Evolutionary conservation across 2,329 filamentous ascomycete genomes (phyloP).

Genomic region (Aspergillus neotritici): DNA sequence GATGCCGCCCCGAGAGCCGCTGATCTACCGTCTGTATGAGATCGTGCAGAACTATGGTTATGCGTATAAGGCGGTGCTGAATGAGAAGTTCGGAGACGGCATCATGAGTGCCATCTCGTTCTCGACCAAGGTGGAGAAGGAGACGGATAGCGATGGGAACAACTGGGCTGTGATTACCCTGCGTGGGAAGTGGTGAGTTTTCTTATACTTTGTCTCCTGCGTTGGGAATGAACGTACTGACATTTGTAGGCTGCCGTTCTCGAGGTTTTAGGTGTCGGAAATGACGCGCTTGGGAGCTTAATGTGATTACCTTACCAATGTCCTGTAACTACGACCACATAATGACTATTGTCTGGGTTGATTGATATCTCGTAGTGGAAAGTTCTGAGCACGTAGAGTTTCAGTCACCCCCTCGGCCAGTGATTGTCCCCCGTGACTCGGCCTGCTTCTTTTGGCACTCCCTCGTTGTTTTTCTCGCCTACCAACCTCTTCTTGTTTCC

Average conservation of each 20-base stretch:
- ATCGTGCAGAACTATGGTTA: conserved; percentile 97
- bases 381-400: too few relatives aligned
- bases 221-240: conserved; percentile 8
- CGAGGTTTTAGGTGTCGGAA: conserved; percentile 34
- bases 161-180: conserved; percentile 81
- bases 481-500: too few relatives aligned
- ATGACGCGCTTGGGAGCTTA: too few relatives aligned
- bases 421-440: too few relatives aligned
- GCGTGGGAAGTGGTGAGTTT: conserved; percentile 71
- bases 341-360: too few relatives aligned
- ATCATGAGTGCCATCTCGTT: conserved; percentile 97
- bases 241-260: conserved; percentile 41
- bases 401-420: too few relatives aligned
- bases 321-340: too few relatives aligned
- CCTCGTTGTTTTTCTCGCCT: too few relatives aligned
- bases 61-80: conserved; percentile 88
- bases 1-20: conserved; percentile 77
- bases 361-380: too few relatives aligned
- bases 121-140: conserved; percentile 86
- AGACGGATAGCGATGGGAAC: conserved; percentile 74
- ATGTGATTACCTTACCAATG: too few relatives aligned
- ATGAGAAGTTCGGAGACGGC: conserved; percentile 90
- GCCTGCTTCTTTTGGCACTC: too few relatives aligned
- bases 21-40: conserved; percentile 89
- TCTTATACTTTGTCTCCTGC: not conserved